A percentile compares a stretch with the other conserved stretches of the same genome.
Conservation (phyloP, 208 protist genomes). For the Blastocrithidia nonstop region DNA sequence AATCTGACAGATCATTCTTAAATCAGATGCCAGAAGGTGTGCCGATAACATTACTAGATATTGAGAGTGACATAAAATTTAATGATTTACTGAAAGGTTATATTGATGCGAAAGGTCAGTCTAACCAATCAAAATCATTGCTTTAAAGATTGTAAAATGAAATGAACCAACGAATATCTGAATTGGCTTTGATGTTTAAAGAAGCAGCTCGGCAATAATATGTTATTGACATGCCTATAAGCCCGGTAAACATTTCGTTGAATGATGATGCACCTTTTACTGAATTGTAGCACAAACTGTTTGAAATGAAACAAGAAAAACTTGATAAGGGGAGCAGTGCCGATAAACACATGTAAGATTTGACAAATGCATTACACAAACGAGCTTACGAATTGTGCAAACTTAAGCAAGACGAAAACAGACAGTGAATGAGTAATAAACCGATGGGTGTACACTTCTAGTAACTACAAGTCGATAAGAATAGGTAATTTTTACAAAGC, state of each 20-base stretch:
- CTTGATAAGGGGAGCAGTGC: conserved; percentile 9
- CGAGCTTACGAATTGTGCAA: conserved; percentile 15
- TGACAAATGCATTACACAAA: conserved; percentile 24
- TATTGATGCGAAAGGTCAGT: conserved; percentile 34
- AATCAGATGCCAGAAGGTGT: conserved; percentile 41
- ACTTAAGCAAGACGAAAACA: conserved; percentile 8
- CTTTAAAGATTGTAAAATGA: conserved; percentile 47
- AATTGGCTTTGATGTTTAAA: conserved; percentile 56
- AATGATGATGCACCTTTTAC: conserved; percentile 45
- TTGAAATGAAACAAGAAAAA: conserved; percentile 18
- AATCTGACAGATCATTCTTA: conserved; percentile 37
- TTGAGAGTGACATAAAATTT: conserved; percentile 33
- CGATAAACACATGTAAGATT: conserved; percentile 14
- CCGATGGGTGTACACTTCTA: conserved; percentile 21
- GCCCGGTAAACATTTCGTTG: conserved; percentile 46
- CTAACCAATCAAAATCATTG: conserved; percentile 21
- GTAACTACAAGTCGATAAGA: conserved; percentile 18
- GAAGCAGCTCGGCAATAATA: conserved; percentile 36
- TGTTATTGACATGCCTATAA: conserved; percentile 22
- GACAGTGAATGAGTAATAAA: conserved; percentile 19
- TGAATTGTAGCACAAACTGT: conserved; percentile 42
- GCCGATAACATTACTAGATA: conserved; percentile 27
- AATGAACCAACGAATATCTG: conserved; percentile 57
- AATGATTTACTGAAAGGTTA: conserved; percentile 29
- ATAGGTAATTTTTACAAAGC: conserved; percentile 13